Base-by-base conservation (phyloP, 2,329 filamentous ascomycete species). In the Grosmannia huntii region DNA sequence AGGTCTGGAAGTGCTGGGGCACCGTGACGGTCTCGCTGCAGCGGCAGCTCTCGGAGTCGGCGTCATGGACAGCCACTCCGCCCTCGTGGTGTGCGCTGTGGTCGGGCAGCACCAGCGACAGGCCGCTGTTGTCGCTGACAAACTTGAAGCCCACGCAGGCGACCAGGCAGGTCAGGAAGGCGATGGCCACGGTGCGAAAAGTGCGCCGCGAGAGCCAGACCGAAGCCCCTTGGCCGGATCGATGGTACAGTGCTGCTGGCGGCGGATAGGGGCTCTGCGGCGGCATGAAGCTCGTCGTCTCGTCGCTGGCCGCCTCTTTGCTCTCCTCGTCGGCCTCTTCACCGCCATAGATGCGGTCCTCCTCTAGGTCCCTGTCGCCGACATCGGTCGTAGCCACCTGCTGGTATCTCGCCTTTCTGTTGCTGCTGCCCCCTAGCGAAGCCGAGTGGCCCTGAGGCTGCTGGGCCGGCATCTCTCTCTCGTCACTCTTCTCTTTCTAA, bases 1-100 rank as follows among this genome's bases (percentile, higher is more conserved):
- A 75, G 0, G 82, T 85, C 67, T 84, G 79, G 65, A 84, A 85
- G 67, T 85, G 82, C 66, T 84, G 79, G 27, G 83, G 82, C 53
- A 83, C 75, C 48, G 61, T 59, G 21, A 36, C 57, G 5, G 62
- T 62, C 11, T 50, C 7, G 21, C 54, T 36, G 27, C 52, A 55
- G n/a, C 58, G 33, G 44, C 50, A 57, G 55, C 70, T 70, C 41
- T 59, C 49, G 9, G 16, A 33, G n/a, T 50, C 48, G 23, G 23
- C 7, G 28, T 28, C 46, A 11, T 27, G 16, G 12, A 38, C 52
- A 16, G 44, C 21, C 36, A 31, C 2, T 25, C 11, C 50, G n/a
- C 36, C 55, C 50, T 11, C 6, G 33, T 55, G 54, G 33, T 53
- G 33, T 28, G 21, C n/a, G 25, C 38, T 51, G 49, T 55, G 23